Conservation (phyloP, 257 asterid genomes). For the Schizonepeta tenuifolia region DNA sequence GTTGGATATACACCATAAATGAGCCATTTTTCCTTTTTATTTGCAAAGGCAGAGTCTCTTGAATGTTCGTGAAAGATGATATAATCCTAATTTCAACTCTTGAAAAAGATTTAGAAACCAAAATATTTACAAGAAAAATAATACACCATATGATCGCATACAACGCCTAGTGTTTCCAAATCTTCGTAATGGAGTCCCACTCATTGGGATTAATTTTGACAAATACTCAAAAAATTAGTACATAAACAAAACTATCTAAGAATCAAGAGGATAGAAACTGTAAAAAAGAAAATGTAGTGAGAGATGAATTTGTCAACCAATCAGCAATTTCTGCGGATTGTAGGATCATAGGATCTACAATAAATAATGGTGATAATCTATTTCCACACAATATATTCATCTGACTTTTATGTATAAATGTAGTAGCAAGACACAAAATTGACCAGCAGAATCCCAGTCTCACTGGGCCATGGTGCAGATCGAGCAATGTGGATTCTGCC, state of each 20-base stretch:
- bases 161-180: not conserved
- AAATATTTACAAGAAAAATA: too few species aligned
- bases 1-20: too few species aligned
- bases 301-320: not conserved
- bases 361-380: conserved; percentile 14
- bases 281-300: not conserved
- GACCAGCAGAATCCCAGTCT: conserved; percentile 36
- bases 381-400: conserved; percentile 27
- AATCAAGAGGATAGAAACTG: not conserved
- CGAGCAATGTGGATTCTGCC: not conserved
- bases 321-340: not conserved
- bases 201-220: not conserved
- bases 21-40: too few species aligned
- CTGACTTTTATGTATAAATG: conserved; percentile 22
- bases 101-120: too few species aligned
- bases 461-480: conserved; percentile 6
- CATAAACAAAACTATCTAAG: not conserved
- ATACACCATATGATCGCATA: too few species aligned
- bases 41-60: too few species aligned
- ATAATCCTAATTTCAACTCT: too few species aligned
- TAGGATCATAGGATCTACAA: conserved; percentile 21
- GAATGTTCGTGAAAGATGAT: too few species aligned
- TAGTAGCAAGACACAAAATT: conserved; percentile 33
- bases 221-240: too few species aligned
- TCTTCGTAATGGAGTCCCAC: not conserved